A percentile compares a stretch with the other conserved stretches of the same genome.
phyloP scores from a whole-genome alignment of 257 asterid genomes.

The Solanum megistacrolobum region DNA sequence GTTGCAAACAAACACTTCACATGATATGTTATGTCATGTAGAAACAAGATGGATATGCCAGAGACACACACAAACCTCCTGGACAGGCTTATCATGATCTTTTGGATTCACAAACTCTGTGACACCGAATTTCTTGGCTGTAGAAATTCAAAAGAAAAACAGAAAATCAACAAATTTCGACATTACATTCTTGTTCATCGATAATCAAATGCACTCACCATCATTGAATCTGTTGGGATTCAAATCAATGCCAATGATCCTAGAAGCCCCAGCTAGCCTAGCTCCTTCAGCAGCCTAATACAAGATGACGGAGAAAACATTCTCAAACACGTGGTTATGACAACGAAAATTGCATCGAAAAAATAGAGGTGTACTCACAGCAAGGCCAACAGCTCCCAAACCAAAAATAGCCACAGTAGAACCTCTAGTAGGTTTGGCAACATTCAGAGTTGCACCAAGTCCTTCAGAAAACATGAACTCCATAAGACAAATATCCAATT shows the following conservation, averaged over 20 bases:
- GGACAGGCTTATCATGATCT: slow-evolving; percentile 69
- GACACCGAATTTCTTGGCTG: slow-evolving; percentile 78
- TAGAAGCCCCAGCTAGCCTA: slow-evolving; percentile 65
- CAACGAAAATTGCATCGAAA: background rate
- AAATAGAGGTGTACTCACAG: slow-evolving; percentile 37
- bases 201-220: slow-evolving; percentile 6
- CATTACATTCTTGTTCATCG: background rate
- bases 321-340: background rate
- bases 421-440: slow-evolving; percentile 68
- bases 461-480: slow-evolving; percentile 21
- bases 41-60: background rate
- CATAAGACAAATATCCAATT: background rate
- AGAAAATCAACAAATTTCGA: background rate
- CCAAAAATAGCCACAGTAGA: slow-evolving; percentile 75
- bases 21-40: background rate
- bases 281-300: slow-evolving; percentile 93
- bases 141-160: background rate
- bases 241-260: slow-evolving; percentile 69
- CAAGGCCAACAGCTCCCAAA: slow-evolving; percentile 86
- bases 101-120: slow-evolving; percentile 77
- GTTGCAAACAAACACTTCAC: background rate
- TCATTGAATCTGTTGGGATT: slow-evolving; percentile 36
- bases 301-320: background rate
- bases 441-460: slow-evolving; percentile 72
- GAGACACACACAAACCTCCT: slow-evolving; percentile 28